Evolutionary conservation across 2,329 filamentous ascomycete genomes (phyloP), one percentile per base, ranked within the genome.

Genomic region (Microcyclospora tardicrescens): DNA sequence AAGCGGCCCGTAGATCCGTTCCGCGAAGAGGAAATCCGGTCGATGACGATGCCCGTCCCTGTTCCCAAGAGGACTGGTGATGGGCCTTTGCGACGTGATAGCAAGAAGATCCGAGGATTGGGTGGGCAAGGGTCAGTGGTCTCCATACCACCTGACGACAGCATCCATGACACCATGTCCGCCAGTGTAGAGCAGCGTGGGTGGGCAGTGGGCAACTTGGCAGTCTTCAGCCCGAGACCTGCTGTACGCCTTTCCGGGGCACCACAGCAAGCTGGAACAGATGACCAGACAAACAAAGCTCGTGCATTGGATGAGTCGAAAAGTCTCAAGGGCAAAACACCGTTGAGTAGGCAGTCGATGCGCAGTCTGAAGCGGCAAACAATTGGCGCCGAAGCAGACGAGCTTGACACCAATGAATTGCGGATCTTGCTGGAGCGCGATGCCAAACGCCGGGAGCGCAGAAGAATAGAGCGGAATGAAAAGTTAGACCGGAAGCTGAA

Each of bases 361-460:
- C 48, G 48, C 28, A n/a, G 30, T n/a, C 12, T n/a, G 5, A 76
- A 70, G 46, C 84, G 62, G 64, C 82, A 60, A 62, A 67, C 68
- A 28, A 72, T 81, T 34, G 74, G 79, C 42, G 72, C 75, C 33
- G 58, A 96, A 33, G 91, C 86, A 15, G 83, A 96, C 55, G 81
- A 84, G 42, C 69, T 98, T 39, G 84, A 85, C 61, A 82, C 91
- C 3, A 76, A 81, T 37, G 87, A 85, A 50, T 60, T 98, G 30
- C 75, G 89, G 42, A 83, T 93, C 56, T 68, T 96, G 24, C 81
- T 98, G 74, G 91, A 98, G 52, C 71, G 91, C 43, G 91, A 98
- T 54, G 72, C 79, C 48, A 75, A 87, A 52, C 74, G 91, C 41
- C 77, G 73, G 47, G 84, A 94, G 48, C 77, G 77, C 56, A 87